Evolutionary conservation across 805 yeast genomes (phyloP), one percentile per base, ranked within the genome.

Genomic region (Candida piceae): DNA sequence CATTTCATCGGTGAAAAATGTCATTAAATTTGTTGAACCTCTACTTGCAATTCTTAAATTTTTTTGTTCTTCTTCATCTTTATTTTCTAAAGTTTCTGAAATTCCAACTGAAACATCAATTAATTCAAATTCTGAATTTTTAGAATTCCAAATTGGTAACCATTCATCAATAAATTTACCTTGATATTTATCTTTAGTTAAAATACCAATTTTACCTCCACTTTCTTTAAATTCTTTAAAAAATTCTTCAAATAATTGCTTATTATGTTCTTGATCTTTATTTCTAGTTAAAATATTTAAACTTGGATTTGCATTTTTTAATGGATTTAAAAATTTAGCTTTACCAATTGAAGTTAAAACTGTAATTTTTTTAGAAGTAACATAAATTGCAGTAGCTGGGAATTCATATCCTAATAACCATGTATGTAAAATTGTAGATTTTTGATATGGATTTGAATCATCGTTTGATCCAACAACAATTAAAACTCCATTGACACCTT

Each of bases 341-440:
- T 90, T 90, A 6, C 86, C 86, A 33, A 78, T 81, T 21, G 90
- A 80, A 0, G 97, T 89, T 40, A 89, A 69, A 37, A 90, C 66
- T 4, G 77, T 60, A 26, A 78, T 66, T 46, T 76, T 77, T 26
- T 72, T 74, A 37, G 72, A 69, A 3, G 84, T 73, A 40, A 89
- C 63, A 34, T 72, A 76, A 36, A 90, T 62, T 21, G 79, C 78
- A 2, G 97, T 88, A 34, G 93, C 93, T n/a, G 95, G 94, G 55
- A 90, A 90, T 58, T 93, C 97, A 58, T 89, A 90, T 4, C 97
- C 96, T 33, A 90, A 64, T 36, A 90, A 66, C 97, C 97, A 90
- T 35, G 79, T 83, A 58, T 89, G 97, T 32, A 89, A 62, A 31
- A 84, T 80, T 1, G 95, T 80, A 10, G 95, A 81, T 62, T 86